A percentile compares a stretch with the other conserved stretches of the same genome.
These are phyloP conservation scores for Tetracladium setigerum DNA, from an alignment of 495 filamentous ascomycete genomes.

Conservation along the genomic window DNA sequence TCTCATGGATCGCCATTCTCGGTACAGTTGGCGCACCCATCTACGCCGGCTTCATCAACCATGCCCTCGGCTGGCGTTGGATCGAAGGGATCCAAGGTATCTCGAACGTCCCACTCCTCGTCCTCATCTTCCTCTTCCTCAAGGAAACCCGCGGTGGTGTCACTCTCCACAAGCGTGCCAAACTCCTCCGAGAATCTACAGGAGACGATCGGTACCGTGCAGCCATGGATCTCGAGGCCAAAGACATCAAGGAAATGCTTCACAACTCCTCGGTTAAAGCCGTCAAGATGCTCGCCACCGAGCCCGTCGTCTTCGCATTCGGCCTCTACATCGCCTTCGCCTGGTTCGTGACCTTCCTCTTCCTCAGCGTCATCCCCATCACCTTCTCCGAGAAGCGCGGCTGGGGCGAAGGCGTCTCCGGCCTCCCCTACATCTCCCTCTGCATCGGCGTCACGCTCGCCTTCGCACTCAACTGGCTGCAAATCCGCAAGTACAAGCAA, in stretches of 20 bases:
- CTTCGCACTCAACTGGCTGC: conserved; percentile 62
- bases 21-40: conserved; percentile 56
- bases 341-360: conserved; percentile 78
- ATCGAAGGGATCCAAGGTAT: conserved; percentile 52
- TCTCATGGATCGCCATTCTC: conserved; percentile 62
- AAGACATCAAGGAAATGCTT: conserved; percentile 18
- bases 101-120: conserved; percentile 44
- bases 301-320: conserved; percentile 76
- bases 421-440: conserved; percentile 55
- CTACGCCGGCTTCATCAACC: conserved; percentile 31
- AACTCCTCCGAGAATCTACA: conserved; percentile 20
- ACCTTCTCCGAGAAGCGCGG: conserved; percentile 67
- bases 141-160: conserved; percentile 28
- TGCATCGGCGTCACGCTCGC: conserved; percentile 66
- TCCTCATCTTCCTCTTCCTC: conserved; percentile 24
- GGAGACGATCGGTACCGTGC: conserved; percentile 26
- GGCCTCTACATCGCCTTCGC: conserved; percentile 58
- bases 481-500: conserved; percentile 44
- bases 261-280: conserved; percentile 25
- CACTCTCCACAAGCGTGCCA: conserved; percentile 27
- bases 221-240: conserved; percentile 25
- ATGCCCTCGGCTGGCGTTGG: conserved; percentile 43
- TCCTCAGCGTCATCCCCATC: conserved; percentile 83
- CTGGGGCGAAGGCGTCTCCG: conserved; percentile 64
- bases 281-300: conserved; percentile 57